These are phyloP conservation scores for Taphrina communis DNA, from an alignment of 1,139 yeast species.

Conservation along the genomic window DNA sequence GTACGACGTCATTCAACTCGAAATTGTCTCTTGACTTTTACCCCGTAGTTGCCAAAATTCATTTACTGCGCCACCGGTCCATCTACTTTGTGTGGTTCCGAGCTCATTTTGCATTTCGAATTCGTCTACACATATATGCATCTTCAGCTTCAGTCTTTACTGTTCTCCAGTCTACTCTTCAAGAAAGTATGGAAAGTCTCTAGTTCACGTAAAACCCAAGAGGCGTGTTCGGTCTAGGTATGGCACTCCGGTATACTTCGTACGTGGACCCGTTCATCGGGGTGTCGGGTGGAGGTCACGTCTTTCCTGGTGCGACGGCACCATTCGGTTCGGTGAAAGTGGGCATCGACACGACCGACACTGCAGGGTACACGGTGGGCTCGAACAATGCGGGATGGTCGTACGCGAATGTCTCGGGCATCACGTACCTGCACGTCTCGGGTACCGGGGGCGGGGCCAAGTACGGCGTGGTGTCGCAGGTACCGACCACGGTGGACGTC, in stretches of 20 bases:
- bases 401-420: slow-evolving; percentile 28
- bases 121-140: no score
- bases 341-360: slow-evolving; percentile 37
- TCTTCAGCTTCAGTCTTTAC: no score
- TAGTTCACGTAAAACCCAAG: no score
- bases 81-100: no score
- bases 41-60: slow-evolving; percentile 6
- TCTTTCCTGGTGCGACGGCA: slow-evolving; percentile 34
- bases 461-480: slow-evolving; percentile 32
- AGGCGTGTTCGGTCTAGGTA: neutral
- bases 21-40: neutral
- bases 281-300: slow-evolving; percentile 38
- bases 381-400: slow-evolving; percentile 41
- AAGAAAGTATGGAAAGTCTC: neutral
- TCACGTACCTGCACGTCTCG: slow-evolving; percentile 33
- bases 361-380: slow-evolving; percentile 33
- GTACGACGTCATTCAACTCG: neutral
- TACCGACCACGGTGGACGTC: slow-evolving; percentile 32
- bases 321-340: slow-evolving; percentile 38
- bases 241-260: slow-evolving; percentile 6
- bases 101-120: no score
- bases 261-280: slow-evolving; percentile 37
- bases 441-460: slow-evolving; percentile 40
- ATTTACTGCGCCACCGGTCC: neutral
- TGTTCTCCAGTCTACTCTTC: neutral